phyloP scores from a whole-genome alignment of 805 yeast species.

The Candida quercuum region DNA sequence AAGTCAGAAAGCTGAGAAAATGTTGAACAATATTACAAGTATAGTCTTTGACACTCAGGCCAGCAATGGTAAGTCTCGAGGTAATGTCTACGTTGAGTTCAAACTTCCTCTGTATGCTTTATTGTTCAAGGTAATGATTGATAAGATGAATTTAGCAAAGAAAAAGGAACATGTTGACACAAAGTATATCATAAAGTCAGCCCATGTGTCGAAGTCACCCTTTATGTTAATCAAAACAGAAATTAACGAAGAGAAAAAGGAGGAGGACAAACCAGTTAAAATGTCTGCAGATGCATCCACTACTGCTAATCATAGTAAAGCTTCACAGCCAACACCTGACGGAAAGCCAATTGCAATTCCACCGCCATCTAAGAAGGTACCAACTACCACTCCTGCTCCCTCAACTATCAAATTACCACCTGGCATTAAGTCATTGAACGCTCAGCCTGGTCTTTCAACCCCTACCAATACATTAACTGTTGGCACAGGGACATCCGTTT shows the following conservation, averaged over 20 bases:
- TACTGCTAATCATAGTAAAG: background rate
- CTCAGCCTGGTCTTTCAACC: background rate
- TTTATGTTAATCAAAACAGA: constrained; percentile 6
- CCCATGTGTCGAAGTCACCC: constrained; percentile 12
- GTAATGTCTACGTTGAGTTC: constrained; percentile 15
- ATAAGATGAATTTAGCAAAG: constrained; percentile 8
- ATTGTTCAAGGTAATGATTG: constrained; percentile 12
- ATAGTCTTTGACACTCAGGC: constrained; percentile 12
- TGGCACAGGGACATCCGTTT: too few relatives aligned
- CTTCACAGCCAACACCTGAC: background rate
- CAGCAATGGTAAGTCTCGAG: constrained; percentile 15
- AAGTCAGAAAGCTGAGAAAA: constrained; percentile 1
- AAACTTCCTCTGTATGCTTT: constrained; percentile 7
- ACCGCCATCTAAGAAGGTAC: too few relatives aligned
- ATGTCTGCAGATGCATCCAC: constrained; percentile 2
- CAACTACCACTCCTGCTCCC: too few relatives aligned
- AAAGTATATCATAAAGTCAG: constrained; percentile 12
- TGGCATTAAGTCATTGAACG: too few relatives aligned
- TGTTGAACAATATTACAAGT: constrained; percentile 4
- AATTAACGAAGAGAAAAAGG: background rate
- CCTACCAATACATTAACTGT: background rate
- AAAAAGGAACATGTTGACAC: constrained; percentile 3
- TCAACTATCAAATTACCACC: background rate
- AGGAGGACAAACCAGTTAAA: background rate
- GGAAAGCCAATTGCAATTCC: background rate